Base-by-base conservation (phyloP, 2,329 filamentous ascomycete species). In the Trichoderma lentiforme region DNA sequence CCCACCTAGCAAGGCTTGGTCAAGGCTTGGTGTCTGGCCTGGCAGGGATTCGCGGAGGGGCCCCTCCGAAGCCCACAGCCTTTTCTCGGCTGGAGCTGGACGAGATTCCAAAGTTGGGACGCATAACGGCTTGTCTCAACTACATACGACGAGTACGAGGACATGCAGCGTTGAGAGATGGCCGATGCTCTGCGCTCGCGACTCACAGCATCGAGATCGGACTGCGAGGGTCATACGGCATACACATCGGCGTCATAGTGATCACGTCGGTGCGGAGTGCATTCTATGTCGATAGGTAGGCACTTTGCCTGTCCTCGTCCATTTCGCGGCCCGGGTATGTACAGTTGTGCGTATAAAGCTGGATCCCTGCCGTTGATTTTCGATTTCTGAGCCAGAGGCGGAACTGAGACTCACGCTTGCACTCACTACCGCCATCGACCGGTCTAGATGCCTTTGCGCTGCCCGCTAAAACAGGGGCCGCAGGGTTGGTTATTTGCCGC, bases 361-460 rank as follows among this genome's bases (percentile, higher is more conserved):
- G 24, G 36, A 60, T 43, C n/a, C 24, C 24, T 32, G 24, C 30
- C 15, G 26, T 15, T 26, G 24, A 36, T 56, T 21, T 7, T 9
- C 24, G 47, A 39, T 57, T 57, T 30, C 47, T 36, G 32, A 67
- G 51, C 8, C 32, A 24, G 24, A 53, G 15, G 47, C 47, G 24
- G 47, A 28, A 28, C n/a, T 64, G 56, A 47, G 70, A 67, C 36
- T 67, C 71, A 63, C 64, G 64, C 71, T 64, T 39, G 53, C 56
- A 43, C 43, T 32, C 30, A 24, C 24, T 26, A 15, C 9, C 32
- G 26, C 71, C 24, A 51, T 73, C 12, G 73, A 71, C 71, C 72
- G 71, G 67, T 74, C 73, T 71, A 70, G 73, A 73, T 69, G 58
- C 24, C 51, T 18, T 15, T 39, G 63, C 67, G 70, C 63, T 70